Base-by-base conservation (phyloP, 768 basidiomycete genomes). In the Suillus lakei region DNA sequence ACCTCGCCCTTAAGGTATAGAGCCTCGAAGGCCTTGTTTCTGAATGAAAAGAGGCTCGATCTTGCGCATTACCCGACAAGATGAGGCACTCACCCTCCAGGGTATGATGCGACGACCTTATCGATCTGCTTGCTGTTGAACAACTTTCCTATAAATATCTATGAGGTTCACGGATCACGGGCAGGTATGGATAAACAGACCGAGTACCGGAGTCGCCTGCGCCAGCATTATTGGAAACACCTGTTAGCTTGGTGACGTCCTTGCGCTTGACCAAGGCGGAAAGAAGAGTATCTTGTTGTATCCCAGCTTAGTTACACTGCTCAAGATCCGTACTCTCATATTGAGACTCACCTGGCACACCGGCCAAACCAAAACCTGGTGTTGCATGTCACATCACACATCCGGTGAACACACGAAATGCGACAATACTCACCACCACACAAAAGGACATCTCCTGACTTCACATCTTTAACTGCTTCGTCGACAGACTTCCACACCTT, bases 161-260 rank as follows among this genome's bases (percentile, higher is more conserved):
- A 64, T 64, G 34, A 46, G 39, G 8, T 23, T 36, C 12, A 18
- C 44, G 7, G 1, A 32, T 34, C 30, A 34, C 28, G 36, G 28
- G 43, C 21, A 2, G n/a, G 48, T 26, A 15, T 21, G 12, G 9
- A 18, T 23, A 1, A 32, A 51, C 68, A 60, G 65, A 91, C 92
- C 92, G 53, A 95, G 84, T 36, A n/a, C 93, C 93, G 26, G 81
- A 85, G 69, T 90, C 84, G 32, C 84, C 85, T 26, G 85, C 81
- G 0, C 93, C 95, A 44, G 91, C 91, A 78, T 97, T 96, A 75
- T 97, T 97, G 21, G 93, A 95, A 26, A 96, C 90, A 51, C 89
- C 94, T 36, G 89, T 95, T 60, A 98, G 79, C 68, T 88, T 80
- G 50, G 72, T 82, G n/a, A 96, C 86, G 54, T 93, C 91, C 65